phyloP scores from a whole-genome alignment of 225 moss, liverwort and hornwort genomes.

The Pleurozium schreberi region DNA sequence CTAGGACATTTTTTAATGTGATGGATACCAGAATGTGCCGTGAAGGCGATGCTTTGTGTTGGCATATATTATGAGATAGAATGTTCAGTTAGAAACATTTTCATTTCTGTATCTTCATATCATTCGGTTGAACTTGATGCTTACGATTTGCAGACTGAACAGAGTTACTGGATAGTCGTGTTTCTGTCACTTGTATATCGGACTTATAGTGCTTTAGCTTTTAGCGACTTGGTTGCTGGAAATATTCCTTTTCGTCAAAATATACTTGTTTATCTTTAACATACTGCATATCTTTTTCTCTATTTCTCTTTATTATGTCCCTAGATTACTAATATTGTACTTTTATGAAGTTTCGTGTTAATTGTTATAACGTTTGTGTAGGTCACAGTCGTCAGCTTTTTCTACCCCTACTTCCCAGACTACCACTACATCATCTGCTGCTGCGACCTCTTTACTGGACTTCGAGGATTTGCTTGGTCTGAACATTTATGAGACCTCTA shows the following conservation, averaged over 20 bases:
- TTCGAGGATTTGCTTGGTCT: constrained; percentile 89
- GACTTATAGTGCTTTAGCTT: background rate
- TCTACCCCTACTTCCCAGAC: constrained; percentile 16
- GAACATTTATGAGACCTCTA: constrained; percentile 18
- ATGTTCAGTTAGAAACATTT: background rate
- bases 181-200: background rate
- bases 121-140: background rate
- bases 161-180: background rate
- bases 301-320: background rate
- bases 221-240: background rate
- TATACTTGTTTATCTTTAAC: background rate
- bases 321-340: background rate
- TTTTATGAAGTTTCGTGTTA: background rate
- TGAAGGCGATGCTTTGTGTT: background rate
- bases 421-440: constrained; percentile 16
- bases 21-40: background rate
- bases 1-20: background rate
- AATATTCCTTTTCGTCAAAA: background rate
- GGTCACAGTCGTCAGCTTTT: constrained; percentile 42
- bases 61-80: background rate
- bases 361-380: background rate
- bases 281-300: background rate
- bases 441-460: constrained; percentile 62
- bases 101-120: background rate
- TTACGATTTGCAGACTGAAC: background rate